Percentiles rank a stretch among this genome's conserved stretches.
Conservation (phyloP, 345 rosid genomes). For the Adansonia digitata region DNA sequence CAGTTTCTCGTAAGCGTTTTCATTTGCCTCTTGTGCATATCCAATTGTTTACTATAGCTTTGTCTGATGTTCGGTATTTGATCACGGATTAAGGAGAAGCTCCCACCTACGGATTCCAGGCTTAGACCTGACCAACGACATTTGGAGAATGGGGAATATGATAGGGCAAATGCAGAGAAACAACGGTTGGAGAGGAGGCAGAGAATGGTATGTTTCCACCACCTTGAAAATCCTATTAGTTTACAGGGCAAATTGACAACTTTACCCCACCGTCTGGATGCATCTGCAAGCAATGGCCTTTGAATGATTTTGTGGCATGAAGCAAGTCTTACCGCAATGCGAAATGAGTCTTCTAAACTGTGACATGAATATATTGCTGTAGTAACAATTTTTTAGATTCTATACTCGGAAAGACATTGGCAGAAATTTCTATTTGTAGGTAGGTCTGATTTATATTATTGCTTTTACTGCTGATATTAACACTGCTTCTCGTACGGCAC, state of each 20-base stretch:
- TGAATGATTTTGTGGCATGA: neutral
- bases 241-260: neutral
- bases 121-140: conserved; percentile 96
- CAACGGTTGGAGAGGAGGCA: conserved; percentile 89
- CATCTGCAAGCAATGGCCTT: neutral
- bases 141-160: conserved; percentile 97
- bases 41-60: conserved; percentile 41
- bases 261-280: neutral
- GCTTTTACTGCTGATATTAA: neutral
- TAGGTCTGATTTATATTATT: neutral
- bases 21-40: conserved; percentile 27
- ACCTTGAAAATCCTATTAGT: neutral
- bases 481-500: conserved; percentile 11
- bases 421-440: neutral
- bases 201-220: conserved; percentile 60
- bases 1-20: conserved; percentile 24
- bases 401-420: neutral
- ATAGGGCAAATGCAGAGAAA: conserved; percentile 86
- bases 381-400: neutral
- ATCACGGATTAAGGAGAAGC: conserved; percentile 84
- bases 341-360: neutral
- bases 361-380: neutral
- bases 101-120: conserved; percentile 96
- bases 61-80: conserved; percentile 60
- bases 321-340: neutral